Base-by-base conservation (phyloP, 805 yeast species). In the Candida michaelii region DNA sequence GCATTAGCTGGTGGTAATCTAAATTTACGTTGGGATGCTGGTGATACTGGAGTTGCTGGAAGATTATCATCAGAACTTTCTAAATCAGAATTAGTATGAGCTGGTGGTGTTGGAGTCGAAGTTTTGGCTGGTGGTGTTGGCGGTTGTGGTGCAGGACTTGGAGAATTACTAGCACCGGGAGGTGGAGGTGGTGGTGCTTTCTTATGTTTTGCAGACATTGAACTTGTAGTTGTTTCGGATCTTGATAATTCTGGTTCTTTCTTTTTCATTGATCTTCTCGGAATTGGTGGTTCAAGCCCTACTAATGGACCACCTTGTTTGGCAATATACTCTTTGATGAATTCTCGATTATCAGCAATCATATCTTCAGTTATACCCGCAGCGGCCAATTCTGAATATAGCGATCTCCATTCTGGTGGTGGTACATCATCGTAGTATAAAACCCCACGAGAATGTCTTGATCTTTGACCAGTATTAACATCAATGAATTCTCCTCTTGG, bases 341-440 rank as follows among this genome's bases (percentile, higher is more conserved):
- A 86, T 46, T 85, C 86, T 45, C 89, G 71, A 57, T 88, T 86
- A 40, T 85, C 91, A 0, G 90, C 93, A 59, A 88, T 87, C 90
- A 85, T 83, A 51, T 87, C 95, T 55, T 88, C 95, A 1, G 87
- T 63, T 44, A 88, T 88, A 0, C 96, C 96, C 41, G 85, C 83
- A 14, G 76, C 71, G 30, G 83, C 91, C 41, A 88, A 70, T 55
- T 85, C 89, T 7, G 76, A 65, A 50, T 88, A 86, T 43, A 88
- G 71, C 1, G 82, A 70, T 38, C 90, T 64, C 96, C 95, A 88
- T 58, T 87, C 95, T 4, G 83, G 81, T 1, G 95, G 95, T 0
- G 95, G 95, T 44, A 74, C 74, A 50, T 74, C 88, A 57, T 86
- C 93, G 56, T 86, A 86, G 58, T 83, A 87, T 7, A 81, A 64